A percentile compares a stretch with the other conserved stretches of the same genome.
phyloP scores from a whole-genome alignment of 345 rosid species.

The Euphorbia tirucalli region DNA sequence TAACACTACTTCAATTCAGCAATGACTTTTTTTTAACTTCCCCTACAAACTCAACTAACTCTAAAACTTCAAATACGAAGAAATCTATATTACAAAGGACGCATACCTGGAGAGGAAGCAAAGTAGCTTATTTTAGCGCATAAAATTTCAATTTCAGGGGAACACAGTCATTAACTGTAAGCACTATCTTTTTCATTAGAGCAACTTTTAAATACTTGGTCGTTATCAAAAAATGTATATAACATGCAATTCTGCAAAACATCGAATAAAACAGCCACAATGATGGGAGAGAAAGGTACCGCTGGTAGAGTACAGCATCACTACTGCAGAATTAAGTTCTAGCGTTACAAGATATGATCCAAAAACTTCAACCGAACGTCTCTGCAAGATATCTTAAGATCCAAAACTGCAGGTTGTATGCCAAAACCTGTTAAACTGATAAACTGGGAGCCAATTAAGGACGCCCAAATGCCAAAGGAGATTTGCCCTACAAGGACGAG shows the following conservation, averaged over 20 bases:
- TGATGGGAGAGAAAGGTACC: background rate
- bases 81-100: background rate
- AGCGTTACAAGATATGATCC: background rate
- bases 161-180: background rate
- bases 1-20: constrained; percentile 18
- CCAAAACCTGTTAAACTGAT: constrained; percentile 23
- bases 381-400: constrained; percentile 19
- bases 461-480: constrained; percentile 46
- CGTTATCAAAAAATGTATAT: constrained; percentile 1
- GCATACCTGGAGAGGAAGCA: background rate
- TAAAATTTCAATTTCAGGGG: background rate
- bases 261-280: background rate
- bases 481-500: constrained; percentile 39
- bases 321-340: background rate
- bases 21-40: background rate
- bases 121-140: background rate
- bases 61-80: background rate
- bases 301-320: background rate
- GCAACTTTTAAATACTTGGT: background rate
- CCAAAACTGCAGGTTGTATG: constrained; percentile 24
- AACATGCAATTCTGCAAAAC: background rate
- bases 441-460: constrained; percentile 33
- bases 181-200: background rate
- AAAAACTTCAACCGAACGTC: constrained; percentile 1
- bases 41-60: background rate